phyloP scores from a whole-genome alignment of 2,329 filamentous ascomycete species.

The Aspergillus fijiensis region DNA sequence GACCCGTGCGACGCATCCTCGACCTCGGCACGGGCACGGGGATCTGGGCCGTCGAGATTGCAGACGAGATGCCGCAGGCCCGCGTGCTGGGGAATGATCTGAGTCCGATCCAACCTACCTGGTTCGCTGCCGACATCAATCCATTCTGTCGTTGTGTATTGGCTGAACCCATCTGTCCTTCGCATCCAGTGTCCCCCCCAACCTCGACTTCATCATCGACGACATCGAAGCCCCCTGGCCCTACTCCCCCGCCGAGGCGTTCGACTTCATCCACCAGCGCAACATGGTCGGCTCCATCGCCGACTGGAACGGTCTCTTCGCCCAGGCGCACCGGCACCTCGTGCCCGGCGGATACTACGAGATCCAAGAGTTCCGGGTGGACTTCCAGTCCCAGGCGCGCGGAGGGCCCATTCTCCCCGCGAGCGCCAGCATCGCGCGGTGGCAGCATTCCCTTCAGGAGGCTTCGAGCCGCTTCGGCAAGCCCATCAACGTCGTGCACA shows the following conservation, averaged over 20 bases:
- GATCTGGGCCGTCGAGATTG: slow-evolving; percentile 46
- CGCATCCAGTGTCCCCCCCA: slow-evolving; percentile 25
- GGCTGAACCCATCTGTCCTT: too few relatives aligned
- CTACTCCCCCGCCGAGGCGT: slow-evolving; percentile 21
- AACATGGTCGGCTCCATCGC: slow-evolving; percentile 26
- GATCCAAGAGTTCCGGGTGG: slow-evolving; percentile 27
- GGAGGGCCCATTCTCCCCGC: slow-evolving; percentile 3
- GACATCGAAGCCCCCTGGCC: slow-evolving; percentile 32
- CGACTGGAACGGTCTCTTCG: slow-evolving; percentile 22
- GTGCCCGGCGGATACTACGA: slow-evolving; percentile 32
- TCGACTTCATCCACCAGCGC: slow-evolving; percentile 36
- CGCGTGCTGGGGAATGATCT: slow-evolving; percentile 40
- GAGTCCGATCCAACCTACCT: slow-evolving; percentile 40
- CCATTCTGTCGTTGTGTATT: too few relatives aligned
- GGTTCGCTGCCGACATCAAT: slow-evolving; percentile 5
- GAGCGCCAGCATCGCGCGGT: slow-evolving; percentile 22
- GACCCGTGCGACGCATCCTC: slow-evolving; percentile 31
- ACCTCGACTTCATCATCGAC: slow-evolving; percentile 33
- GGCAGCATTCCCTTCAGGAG: slow-evolving; percentile 22
- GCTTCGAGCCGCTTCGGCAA: slow-evolving; percentile 24
- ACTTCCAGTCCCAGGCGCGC: slow-evolving; percentile 22
- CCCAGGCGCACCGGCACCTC: slow-evolving; percentile 22
- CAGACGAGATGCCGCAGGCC: slow-evolving; percentile 39
- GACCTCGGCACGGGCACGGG: slow-evolving; percentile 47
- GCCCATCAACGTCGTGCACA: slow-evolving; percentile 25